Evolutionary conservation across 1,139 yeast genomes (phyloP).

Genomic region (Blastobotrys buckinghamii): DNA sequence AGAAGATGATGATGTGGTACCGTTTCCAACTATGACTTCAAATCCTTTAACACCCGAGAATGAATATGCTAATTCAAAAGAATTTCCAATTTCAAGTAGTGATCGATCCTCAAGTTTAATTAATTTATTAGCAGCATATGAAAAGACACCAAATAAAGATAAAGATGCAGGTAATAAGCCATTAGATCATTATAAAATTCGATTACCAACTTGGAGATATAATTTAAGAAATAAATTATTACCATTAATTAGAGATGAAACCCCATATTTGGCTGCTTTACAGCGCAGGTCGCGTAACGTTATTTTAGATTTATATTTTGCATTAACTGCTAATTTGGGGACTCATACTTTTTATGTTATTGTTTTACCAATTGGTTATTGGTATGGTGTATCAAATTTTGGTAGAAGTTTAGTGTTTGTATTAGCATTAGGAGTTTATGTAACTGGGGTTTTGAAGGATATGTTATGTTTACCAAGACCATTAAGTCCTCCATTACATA

Average conservation of each 20-base stretch:
- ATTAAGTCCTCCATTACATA: slow-evolving; percentile 80
- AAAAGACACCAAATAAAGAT: slow-evolving; percentile 25
- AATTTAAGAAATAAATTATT: slow-evolving; percentile 49
- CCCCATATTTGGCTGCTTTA: slow-evolving; percentile 50
- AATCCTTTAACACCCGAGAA: slow-evolving; percentile 12
- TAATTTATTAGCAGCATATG: slow-evolving; percentile 25
- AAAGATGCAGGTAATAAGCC: slow-evolving; percentile 71
- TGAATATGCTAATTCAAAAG: slow-evolving; percentile 5
- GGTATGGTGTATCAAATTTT: slow-evolving; percentile 65
- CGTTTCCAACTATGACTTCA: slow-evolving; percentile 12
- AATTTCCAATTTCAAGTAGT: slow-evolving; percentile 1
- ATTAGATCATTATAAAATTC: slow-evolving; percentile 54
- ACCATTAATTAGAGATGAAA: slow-evolving; percentile 62
- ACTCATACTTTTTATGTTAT: slow-evolving; percentile 90
- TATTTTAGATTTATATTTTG: slow-evolving; percentile 66
- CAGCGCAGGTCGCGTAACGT: slow-evolving; percentile 51
- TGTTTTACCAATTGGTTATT: slow-evolving; percentile 76
- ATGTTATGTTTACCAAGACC: slow-evolving; percentile 89
- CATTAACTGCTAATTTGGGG: slow-evolving; percentile 86
- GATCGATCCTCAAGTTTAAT: slow-evolving; percentile 20
- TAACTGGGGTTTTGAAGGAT: slow-evolving; percentile 77
- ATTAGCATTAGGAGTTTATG: slow-evolving; percentile 77
- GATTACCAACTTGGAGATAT: slow-evolving; percentile 57
- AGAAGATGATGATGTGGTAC: slow-evolving; percentile 14
- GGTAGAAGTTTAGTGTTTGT: slow-evolving; percentile 65